Conservation (phyloP, 768 basidiomycete species). For the Agrocybe chaxingu region DNA sequence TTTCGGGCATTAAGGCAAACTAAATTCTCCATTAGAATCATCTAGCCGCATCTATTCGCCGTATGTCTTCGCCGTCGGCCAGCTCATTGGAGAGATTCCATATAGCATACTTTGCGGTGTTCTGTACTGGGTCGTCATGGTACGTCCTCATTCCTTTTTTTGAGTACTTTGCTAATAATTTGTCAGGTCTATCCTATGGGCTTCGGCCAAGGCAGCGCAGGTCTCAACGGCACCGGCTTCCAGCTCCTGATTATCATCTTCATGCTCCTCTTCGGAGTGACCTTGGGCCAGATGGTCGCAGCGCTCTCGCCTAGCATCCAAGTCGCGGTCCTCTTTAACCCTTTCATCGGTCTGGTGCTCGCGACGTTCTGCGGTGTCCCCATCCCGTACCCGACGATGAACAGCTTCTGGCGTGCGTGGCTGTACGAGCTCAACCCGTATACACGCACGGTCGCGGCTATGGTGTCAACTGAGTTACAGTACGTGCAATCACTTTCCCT, state of each 20-base stretch:
- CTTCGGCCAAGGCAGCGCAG: conserved; percentile 62
- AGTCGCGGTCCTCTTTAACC: conserved; percentile 79
- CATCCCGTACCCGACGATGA: conserved; percentile 63
- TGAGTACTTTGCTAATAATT: background rate
- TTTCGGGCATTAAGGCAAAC: background rate
- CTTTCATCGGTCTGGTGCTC: conserved; percentile 64
- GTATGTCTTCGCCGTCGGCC: conserved; percentile 80
- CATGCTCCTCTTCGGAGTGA: conserved; percentile 63
- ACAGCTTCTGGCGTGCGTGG: conserved; percentile 72
- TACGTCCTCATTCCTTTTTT: conserved; percentile 17
- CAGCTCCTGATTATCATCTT: conserved; percentile 68
- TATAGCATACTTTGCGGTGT: conserved; percentile 67
- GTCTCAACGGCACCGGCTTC: conserved; percentile 67
- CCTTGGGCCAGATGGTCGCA: conserved; percentile 71
- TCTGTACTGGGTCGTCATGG: conserved; percentile 76
- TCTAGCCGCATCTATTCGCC: conserved; percentile 86
- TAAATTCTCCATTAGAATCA: conserved; percentile 41
- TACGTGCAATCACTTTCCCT: conserved; percentile 23
- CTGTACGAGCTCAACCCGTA: conserved; percentile 71
- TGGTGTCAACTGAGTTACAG: conserved; percentile 78
- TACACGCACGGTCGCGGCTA: conserved; percentile 66
- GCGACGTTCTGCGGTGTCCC: conserved; percentile 80
- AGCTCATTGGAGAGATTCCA: conserved; percentile 79
- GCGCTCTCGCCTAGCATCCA: conserved; percentile 63
- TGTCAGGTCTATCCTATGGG: conserved; percentile 58